phyloP scores from a whole-genome alignment of 139 green algal genomes.

The Edaphochlamys debaryana region DNA sequence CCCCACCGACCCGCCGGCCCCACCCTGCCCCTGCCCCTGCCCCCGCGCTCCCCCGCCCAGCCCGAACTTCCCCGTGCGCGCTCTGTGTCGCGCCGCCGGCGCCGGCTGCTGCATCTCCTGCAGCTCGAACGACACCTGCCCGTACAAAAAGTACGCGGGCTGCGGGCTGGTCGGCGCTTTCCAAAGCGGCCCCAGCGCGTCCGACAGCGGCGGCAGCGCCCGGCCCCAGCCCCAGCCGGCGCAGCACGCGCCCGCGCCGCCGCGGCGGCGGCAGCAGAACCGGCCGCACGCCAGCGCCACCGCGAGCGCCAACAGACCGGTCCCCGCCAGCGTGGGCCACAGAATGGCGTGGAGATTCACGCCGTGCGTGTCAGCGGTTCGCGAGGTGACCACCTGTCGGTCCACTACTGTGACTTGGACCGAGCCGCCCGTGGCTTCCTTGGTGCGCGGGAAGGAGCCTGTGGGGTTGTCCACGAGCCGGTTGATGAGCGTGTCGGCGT shows the following conservation, averaged over 20 bases:
- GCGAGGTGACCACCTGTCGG: background rate
- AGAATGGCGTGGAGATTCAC: constrained; percentile 5
- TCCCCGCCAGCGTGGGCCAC: constrained; percentile 35
- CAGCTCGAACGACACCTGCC: background rate
- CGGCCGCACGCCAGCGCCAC: background rate
- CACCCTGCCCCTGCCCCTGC: background rate
- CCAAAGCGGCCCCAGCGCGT: background rate
- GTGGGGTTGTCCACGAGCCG: constrained; percentile 12
- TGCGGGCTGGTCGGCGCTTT: background rate
- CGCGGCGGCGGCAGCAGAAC: background rate
- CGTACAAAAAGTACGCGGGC: constrained; percentile 1
- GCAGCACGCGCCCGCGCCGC: background rate
- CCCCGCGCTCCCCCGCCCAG: background rate
- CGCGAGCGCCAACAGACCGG: background rate
- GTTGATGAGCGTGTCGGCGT: constrained; percentile 26
- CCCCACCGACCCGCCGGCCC: no score
- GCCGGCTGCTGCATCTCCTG: background rate
- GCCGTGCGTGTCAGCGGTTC: background rate
- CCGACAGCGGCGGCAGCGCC: constrained; percentile 14
- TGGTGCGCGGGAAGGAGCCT: constrained; percentile 33
- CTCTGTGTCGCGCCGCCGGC: background rate
- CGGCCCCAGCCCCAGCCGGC: no score
- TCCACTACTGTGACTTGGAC: constrained; percentile 9
- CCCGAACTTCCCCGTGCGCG: background rate
- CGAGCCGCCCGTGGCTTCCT: constrained; percentile 22